These are phyloP conservation scores for Dendrocalamus sinicus DNA, from an alignment of 176 grass and related monocot species.

Conservation along the genomic window DNA sequence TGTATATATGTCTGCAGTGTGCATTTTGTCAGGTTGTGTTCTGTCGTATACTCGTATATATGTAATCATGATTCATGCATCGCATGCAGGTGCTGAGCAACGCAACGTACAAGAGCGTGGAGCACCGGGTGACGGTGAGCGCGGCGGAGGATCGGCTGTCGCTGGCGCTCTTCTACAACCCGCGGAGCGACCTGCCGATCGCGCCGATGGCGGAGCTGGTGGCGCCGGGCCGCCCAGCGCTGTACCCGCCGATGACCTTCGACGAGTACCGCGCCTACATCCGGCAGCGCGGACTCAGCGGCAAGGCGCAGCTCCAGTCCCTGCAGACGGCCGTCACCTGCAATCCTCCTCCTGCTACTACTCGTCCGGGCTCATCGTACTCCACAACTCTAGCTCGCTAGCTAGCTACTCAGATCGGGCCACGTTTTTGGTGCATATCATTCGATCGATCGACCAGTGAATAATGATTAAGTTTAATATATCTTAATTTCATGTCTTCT, in stretches of 20 bases:
- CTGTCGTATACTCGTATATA: neutral
- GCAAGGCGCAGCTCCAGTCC: constrained; percentile 69
- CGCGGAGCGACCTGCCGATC: constrained; percentile 61
- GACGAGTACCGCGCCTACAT: constrained; percentile 74
- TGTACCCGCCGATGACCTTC: constrained; percentile 79
- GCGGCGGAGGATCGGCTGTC: constrained; percentile 65
- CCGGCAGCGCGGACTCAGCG: constrained; percentile 60
- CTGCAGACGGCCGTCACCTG: constrained; percentile 24
- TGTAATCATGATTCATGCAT: neutral
- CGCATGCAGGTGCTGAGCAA: constrained; percentile 72
- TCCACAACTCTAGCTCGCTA: neutral
- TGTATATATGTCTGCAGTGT: neutral
- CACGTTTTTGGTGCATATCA: neutral
- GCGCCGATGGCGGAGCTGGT: constrained; percentile 65
- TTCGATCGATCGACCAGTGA: neutral
- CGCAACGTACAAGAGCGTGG: constrained; percentile 79
- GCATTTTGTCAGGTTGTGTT: neutral
- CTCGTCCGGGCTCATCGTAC: neutral
- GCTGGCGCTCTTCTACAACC: constrained; percentile 93
- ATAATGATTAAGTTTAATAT: constrained; percentile 24
- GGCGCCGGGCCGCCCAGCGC: constrained; percentile 41
- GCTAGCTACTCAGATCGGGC: neutral
- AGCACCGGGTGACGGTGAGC: constrained; percentile 76
- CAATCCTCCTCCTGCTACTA: neutral
- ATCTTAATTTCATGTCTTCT: neutral